phyloP scores from a whole-genome alignment of 1,284 basidiomycete species.

The Cystobasidium slooffiae region DNA sequence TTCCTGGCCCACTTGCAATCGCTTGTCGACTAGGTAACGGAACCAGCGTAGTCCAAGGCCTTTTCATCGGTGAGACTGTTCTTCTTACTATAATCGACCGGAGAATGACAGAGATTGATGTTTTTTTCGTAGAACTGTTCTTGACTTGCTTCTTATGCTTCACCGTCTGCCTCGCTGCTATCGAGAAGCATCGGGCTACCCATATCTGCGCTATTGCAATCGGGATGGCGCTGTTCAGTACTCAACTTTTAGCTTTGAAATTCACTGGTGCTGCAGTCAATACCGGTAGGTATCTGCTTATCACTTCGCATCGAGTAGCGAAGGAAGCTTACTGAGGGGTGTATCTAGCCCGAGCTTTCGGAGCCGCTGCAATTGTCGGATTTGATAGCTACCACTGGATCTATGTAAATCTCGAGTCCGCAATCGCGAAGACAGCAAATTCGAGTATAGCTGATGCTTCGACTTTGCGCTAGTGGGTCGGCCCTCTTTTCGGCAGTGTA shows the following conservation, averaged over 20 bases:
- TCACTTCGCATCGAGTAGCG: background rate
- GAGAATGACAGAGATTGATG: background rate
- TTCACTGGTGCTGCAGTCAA: conserved; percentile 49
- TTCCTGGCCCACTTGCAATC: conserved; percentile 66
- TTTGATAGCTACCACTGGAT: conserved; percentile 68
- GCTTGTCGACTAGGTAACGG: conserved; percentile 62
- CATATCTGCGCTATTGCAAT: conserved; percentile 46
- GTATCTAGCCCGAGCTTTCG: conserved; percentile 48
- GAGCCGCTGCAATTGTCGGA: conserved; percentile 46
- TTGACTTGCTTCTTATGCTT: conserved; percentile 61
- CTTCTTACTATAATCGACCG: background rate
- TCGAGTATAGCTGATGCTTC: background rate
- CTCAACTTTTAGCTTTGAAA: conserved; percentile 45
- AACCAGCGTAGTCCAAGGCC: conserved; percentile 64
- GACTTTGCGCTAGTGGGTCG: conserved; percentile 5
- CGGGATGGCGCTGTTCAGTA: conserved; percentile 46
- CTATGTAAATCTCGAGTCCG: conserved; percentile 51
- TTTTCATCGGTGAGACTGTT: conserved; percentile 63
- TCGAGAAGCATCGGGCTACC: conserved; percentile 45
- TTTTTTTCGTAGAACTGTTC: conserved; percentile 63
- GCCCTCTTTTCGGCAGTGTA: conserved; percentile 7
- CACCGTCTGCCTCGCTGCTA: conserved; percentile 43
- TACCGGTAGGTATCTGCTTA: background rate
- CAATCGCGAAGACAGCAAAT: background rate
- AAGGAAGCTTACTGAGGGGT: background rate